These are phyloP conservation scores for Yarrowia sp. DNA, from an alignment of 805 yeast genomes.

Conservation along the genomic window DNA sequence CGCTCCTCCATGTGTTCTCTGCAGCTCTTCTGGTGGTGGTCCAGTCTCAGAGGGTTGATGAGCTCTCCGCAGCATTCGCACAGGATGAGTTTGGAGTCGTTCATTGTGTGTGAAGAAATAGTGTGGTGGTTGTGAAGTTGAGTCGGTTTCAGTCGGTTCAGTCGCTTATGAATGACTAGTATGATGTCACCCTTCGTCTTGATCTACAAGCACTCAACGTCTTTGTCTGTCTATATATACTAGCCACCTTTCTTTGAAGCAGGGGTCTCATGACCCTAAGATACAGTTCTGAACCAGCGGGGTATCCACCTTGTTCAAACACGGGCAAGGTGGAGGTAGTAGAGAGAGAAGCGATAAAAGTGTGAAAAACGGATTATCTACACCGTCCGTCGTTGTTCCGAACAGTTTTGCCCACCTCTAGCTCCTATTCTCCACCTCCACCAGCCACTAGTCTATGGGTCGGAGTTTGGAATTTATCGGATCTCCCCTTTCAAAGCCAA, in stretches of 20 bases:
- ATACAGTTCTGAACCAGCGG: background rate
- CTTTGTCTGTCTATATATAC: slow-evolving; percentile 14
- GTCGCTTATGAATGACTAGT: background rate
- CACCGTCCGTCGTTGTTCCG: no score
- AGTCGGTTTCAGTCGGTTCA: background rate
- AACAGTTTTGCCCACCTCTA: no score
- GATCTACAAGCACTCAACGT: no score
- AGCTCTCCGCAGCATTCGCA: slow-evolving; percentile 7
- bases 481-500: no score
- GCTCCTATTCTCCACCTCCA: no score
- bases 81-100: slow-evolving; percentile 19
- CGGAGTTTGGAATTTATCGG: no score
- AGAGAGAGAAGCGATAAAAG: no score
- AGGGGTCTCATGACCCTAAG: slow-evolving; percentile 19
- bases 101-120: background rate
- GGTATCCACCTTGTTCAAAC: background rate
- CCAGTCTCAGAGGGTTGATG: slow-evolving; percentile 19
- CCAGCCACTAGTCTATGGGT: no score
- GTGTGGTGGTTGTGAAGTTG: background rate
- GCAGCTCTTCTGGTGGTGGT: slow-evolving; percentile 21
- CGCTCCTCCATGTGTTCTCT: slow-evolving; percentile 5
- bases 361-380: no score
- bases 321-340: background rate
- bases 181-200: background rate
- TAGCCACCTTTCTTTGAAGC: background rate